Conservation (phyloP, 345 rosid species). For the Dovyalis caffra region DNA sequence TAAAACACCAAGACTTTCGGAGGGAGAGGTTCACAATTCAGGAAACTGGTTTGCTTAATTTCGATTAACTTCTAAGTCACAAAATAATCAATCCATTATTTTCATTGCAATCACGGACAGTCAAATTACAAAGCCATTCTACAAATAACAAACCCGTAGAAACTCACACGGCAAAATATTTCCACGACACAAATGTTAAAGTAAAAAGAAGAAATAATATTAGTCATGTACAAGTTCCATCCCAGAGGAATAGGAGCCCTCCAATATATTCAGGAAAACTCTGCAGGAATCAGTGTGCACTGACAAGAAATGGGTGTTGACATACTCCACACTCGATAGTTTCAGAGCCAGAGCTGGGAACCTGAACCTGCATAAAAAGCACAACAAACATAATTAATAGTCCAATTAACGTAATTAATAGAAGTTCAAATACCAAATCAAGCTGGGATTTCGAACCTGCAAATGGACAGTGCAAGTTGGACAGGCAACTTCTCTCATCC, state of each 20-base stretch:
- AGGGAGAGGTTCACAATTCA: not conserved
- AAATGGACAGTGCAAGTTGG: slow-evolving; percentile 97
- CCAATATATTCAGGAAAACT: not conserved
- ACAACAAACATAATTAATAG: not conserved
- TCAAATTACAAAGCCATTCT: slow-evolving; percentile 4
- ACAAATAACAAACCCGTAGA: not conserved
- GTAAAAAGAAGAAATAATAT: slow-evolving; percentile 4
- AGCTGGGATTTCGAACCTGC: slow-evolving; percentile 52
- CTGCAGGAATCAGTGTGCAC: slow-evolving; percentile 54
- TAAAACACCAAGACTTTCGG: not conserved
- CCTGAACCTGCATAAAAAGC: slow-evolving; percentile 72
- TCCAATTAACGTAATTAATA: not conserved
- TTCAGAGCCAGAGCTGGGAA: slow-evolving; percentile 97
- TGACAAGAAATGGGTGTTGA: slow-evolving; percentile 92
- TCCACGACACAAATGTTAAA: not conserved
- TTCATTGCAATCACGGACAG: not conserved
- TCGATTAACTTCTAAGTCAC: not conserved
- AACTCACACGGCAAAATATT: not conserved
- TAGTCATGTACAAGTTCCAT: slow-evolving; percentile 6
- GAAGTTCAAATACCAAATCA: not conserved
- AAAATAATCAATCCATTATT: not conserved
- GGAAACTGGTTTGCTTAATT: not conserved
- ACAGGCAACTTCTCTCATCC: slow-evolving; percentile 97
- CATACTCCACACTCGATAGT: slow-evolving; percentile 99
- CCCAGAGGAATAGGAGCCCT: not conserved